Evolutionary conservation across 345 rosid species (phyloP).

Genomic region (Populus alba): DNA sequence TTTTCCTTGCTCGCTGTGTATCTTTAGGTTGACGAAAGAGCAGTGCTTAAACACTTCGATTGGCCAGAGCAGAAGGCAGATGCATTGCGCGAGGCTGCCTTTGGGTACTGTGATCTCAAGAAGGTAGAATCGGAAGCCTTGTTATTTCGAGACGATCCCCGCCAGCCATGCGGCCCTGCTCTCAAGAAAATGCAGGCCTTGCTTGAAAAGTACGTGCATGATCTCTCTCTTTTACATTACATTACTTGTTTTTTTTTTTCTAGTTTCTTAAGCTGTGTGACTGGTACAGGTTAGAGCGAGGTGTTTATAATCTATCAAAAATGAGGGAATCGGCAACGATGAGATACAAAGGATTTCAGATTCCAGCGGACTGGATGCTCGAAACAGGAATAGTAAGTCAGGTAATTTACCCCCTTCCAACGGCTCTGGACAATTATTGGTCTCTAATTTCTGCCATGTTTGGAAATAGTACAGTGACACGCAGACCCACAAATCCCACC

Average conservation of each 20-base stretch:
- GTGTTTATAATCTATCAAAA: constrained; percentile 80
- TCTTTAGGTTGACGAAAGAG: constrained; percentile 82
- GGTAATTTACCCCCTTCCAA: constrained; percentile 36
- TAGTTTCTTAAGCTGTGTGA: background rate
- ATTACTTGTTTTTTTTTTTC: background rate
- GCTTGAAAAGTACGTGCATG: constrained; percentile 70
- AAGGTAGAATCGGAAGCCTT: constrained; percentile 81
- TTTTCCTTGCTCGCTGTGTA: background rate
- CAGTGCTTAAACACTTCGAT: constrained; percentile 79
- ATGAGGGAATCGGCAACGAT: constrained; percentile 85
- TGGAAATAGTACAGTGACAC: background rate
- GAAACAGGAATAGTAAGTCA: constrained; percentile 84
- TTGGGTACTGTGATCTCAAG: constrained; percentile 81
- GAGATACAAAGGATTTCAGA: constrained; percentile 60
- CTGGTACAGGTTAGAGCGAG: constrained; percentile 72
- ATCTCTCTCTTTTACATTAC: background rate
- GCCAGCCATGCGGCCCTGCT: constrained; percentile 63
- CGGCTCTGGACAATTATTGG: background rate
- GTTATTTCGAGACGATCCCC: constrained; percentile 57
- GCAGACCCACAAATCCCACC: background rate
- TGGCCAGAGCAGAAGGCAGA: constrained; percentile 98
- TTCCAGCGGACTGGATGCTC: constrained; percentile 94
- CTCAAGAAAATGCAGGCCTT: constrained; percentile 92
- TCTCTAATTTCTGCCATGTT: background rate
- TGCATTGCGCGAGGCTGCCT: constrained; percentile 88